Evolutionary conservation across 108 stramenopile genomes (phyloP).

Genomic region (Mediolabrus comicus): DNA sequence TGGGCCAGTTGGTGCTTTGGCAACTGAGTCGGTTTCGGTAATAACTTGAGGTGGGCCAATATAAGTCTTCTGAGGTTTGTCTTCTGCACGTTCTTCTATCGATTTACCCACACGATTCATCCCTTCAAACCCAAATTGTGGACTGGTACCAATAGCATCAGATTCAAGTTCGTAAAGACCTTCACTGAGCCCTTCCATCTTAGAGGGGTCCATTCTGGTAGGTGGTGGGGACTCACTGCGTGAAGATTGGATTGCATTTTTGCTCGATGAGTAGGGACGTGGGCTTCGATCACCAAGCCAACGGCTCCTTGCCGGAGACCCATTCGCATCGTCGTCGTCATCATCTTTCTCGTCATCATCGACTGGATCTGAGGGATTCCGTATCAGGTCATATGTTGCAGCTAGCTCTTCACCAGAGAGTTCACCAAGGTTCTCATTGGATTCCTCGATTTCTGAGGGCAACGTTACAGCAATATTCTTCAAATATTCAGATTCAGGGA

Average conservation of each 20-base stretch:
- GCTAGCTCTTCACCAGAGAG: slow-evolving; percentile 34
- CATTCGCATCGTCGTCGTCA: neutral
- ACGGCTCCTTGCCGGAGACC: slow-evolving; percentile 22
- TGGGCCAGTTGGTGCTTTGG: neutral
- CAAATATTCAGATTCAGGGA: slow-evolving; percentile 45
- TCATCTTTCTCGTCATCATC: slow-evolving; percentile 13
- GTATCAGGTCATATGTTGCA: slow-evolving; percentile 42
- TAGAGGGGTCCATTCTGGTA: slow-evolving; percentile 25
- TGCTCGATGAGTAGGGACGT: neutral
- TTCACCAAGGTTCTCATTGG: slow-evolving; percentile 1
- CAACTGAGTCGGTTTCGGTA: neutral
- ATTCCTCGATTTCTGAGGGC: slow-evolving; percentile 4
- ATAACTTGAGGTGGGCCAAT: neutral
- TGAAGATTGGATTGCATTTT: neutral
- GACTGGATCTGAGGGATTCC: slow-evolving; percentile 42
- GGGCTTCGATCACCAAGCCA: slow-evolving; percentile 14
- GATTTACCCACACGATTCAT: neutral
- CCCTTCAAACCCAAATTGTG: neutral
- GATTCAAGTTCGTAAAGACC: slow-evolving; percentile 4
- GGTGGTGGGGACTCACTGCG: slow-evolving; percentile 17
- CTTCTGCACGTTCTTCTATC: neutral
- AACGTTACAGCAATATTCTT: neutral
- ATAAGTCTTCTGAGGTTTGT: neutral
- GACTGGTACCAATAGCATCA: neutral
- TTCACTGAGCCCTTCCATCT: slow-evolving; percentile 19